These are phyloP conservation scores for Fusarium scirpi DNA, from an alignment of 2,329 filamentous ascomycete species.

Conservation along the genomic window DNA sequence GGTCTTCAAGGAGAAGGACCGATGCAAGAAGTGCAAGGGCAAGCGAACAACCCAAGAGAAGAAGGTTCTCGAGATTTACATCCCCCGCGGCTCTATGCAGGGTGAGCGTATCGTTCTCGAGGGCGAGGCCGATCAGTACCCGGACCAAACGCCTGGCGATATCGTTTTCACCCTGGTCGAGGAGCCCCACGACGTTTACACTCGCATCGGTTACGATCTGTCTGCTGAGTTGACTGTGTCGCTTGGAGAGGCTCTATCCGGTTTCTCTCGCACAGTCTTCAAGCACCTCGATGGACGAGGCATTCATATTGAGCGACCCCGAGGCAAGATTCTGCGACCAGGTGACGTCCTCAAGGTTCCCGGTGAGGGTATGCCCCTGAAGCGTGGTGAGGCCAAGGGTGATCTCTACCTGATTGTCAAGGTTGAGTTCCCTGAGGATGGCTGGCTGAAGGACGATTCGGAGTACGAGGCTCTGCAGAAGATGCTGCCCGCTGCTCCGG, in stretches of 20 bases:
- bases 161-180: conserved; percentile 91
- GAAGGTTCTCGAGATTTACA: conserved; percentile 96
- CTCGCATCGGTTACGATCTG: conserved; percentile 85
- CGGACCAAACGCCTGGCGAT: conserved; percentile 89
- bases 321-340: conserved; percentile 85
- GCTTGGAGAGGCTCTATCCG: conserved; percentile 84
- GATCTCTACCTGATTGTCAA: conserved; percentile 90
- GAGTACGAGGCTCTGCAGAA: conserved; percentile 78
- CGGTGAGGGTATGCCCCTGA: conserved; percentile 95
- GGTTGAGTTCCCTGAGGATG: conserved; percentile 88
- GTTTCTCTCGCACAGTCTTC: conserved; percentile 90
- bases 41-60: conserved; percentile 86
- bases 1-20: conserved; percentile 94
- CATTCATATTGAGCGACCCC: conserved; percentile 81
- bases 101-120: conserved; percentile 91
- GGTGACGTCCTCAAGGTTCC: conserved; percentile 86
- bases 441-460: conserved; percentile 81
- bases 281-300: conserved; percentile 95
- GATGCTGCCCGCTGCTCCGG: conserved; percentile 75
- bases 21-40: conserved; percentile 99
- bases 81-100: conserved; percentile 86
- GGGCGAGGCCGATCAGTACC: conserved; percentile 93
- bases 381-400: conserved; percentile 84
- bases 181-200: conserved; percentile 83
- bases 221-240: conserved; percentile 84